Base-by-base conservation (phyloP, 2,329 filamentous ascomycete genomes). In the Microsporum ferrugineum region DNA sequence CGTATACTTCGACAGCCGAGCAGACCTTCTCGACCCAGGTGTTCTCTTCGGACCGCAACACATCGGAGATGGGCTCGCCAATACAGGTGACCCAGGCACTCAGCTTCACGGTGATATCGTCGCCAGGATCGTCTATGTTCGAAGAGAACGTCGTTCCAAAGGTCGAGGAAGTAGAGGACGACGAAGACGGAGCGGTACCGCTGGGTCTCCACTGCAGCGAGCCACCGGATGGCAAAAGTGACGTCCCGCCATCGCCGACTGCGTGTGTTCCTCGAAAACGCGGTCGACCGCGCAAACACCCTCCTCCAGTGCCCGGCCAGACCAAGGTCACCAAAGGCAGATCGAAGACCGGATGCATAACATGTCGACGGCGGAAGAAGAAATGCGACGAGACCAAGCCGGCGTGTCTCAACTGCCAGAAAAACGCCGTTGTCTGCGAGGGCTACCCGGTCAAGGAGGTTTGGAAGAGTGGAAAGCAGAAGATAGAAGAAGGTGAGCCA, bases 341-440 rank as follows among this genome's bases (percentile, higher is more conserved):
- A 59, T 82, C 81, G 57, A 83, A 84, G 70, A 77, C 75, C 1
- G 82, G 82, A 5, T 83, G 82, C 68, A 80, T 80, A 58, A 84
- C 82, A 60, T 84, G 82, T 73, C 75, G 82, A 59, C 77, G 80
- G 65, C 75, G 82, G 60, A 84, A 84, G 73, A 84, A 84, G 78
- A 84, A 84, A 70, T 84, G 81, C 67, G 75, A 77, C 62, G 75
- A 77, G 66, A 75, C 75, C 51, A 77, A 75, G 65, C 76, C 76
- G 57, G 64, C 68, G 33, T 72, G 65, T 61, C 80, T 89, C 73
- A 95, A 95, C 68, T 96, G 91, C 70, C 87, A 94, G 75, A 96
- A 95, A 79, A 96, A 95, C 71, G 89, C 90, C 6, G 89, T 95
- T 10, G 84, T 91, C 10, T 96, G 91, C 71, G 90, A 95, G 74